Conservation (phyloP, 2,329 filamentous ascomycete genomes). For the Botrytis sinoallii region DNA sequence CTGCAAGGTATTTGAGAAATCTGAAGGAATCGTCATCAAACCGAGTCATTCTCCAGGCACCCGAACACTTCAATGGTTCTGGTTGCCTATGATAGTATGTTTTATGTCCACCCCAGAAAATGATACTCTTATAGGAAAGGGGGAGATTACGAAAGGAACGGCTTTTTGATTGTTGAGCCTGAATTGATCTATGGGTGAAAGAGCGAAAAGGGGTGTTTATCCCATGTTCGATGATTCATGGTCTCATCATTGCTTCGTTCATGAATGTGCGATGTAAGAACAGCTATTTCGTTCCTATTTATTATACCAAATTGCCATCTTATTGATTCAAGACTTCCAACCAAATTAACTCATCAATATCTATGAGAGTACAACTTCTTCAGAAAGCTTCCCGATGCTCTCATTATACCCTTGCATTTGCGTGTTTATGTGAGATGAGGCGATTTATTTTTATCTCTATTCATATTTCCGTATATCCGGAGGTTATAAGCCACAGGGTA, state of each 20-base stretch:
- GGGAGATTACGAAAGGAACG: not conserved
- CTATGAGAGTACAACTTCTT: not conserved
- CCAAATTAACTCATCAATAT: not conserved
- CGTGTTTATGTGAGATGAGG: not conserved
- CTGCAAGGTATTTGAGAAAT: not conserved
- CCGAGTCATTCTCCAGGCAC: not conserved
- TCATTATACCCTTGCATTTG: not conserved
- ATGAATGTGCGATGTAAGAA: not conserved
- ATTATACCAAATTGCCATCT: not conserved
- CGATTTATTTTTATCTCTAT: not conserved
- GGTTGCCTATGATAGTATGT: not conserved
- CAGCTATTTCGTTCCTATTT: not conserved
- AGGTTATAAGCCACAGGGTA: not conserved
- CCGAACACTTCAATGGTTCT: not conserved
- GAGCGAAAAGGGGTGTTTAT: not conserved
- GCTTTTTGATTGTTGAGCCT: not conserved
- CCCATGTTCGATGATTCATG: too few relatives aligned
- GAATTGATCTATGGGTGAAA: not conserved
- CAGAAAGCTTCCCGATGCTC: not conserved
- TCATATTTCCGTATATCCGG: conserved; percentile 13
- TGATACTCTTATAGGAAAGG: too few relatives aligned
- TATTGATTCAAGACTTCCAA: not conserved
- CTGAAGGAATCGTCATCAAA: not conserved
- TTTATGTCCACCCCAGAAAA: not conserved
- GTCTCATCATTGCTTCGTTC: not conserved